These are phyloP conservation scores for Microsporum canis DNA, from an alignment of 2,329 filamentous ascomycete genomes.

Conservation along the genomic window DNA sequence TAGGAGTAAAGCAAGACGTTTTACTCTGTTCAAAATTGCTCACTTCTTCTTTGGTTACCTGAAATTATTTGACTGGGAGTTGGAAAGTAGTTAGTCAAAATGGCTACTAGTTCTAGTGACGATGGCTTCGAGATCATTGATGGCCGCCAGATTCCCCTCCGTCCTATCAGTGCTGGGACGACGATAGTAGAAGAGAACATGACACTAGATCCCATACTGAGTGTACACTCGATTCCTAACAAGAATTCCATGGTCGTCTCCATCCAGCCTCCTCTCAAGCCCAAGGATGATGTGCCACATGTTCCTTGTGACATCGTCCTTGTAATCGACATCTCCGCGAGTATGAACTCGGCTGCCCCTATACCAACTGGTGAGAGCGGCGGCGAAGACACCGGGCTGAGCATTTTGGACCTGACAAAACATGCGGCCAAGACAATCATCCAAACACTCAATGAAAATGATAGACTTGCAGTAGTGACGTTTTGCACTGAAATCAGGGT, in stretches of 20 bases:
- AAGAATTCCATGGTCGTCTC: constrained; percentile 16
- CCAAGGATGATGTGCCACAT: constrained; percentile 16
- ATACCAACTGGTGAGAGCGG: constrained; percentile 29
- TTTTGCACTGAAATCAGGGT: constrained; percentile 37
- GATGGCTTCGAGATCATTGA: constrained; percentile 3
- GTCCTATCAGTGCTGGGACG: neutral
- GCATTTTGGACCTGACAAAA: constrained; percentile 49
- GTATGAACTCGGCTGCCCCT: constrained; percentile 42
- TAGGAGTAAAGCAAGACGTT: neutral
- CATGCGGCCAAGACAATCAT: constrained; percentile 50
- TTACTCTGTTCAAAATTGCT: neutral
- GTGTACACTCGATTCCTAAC: constrained; percentile 6
- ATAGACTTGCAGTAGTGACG: constrained; percentile 48
- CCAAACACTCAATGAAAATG: constrained; percentile 43
- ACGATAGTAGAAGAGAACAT: neutral
- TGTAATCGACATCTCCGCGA: constrained; percentile 50
- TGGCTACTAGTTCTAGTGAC: neutral
- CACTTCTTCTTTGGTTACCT: neutral
- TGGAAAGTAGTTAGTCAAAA: neutral
- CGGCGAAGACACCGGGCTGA: constrained; percentile 41
- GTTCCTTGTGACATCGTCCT: constrained; percentile 50
- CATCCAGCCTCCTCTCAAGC: constrained; percentile 16
- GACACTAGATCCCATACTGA: neutral
- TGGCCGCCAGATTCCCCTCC: neutral
- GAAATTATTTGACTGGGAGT: neutral